These are phyloP conservation scores for Flueggea neowawraea DNA, from an alignment of 441 rosid species.

Conservation along the genomic window DNA sequence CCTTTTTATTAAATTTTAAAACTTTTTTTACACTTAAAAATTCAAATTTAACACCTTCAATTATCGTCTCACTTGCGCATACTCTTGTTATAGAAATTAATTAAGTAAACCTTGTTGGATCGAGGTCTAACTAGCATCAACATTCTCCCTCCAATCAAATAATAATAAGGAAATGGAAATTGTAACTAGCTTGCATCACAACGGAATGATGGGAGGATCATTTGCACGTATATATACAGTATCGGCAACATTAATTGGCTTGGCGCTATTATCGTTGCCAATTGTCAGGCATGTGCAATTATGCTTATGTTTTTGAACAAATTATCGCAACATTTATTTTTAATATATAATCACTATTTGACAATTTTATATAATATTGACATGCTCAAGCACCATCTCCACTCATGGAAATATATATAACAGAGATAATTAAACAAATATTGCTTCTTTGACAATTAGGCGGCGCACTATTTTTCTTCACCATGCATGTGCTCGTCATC, in stretches of 20 bases:
- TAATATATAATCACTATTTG: neutral
- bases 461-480: neutral
- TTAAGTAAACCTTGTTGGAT: too few relatives aligned
- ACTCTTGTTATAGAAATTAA: too few relatives aligned
- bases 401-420: neutral
- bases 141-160: too few relatives aligned
- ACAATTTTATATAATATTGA: neutral
- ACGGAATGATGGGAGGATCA: neutral
- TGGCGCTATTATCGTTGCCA: neutral
- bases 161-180: too few relatives aligned
- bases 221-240: neutral
- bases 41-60: too few relatives aligned
- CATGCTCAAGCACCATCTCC: neutral
- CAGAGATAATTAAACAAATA: neutral
- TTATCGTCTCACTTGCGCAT: too few relatives aligned
- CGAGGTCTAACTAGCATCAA: too few relatives aligned
- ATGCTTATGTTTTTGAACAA: neutral
- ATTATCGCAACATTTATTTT: too few relatives aligned
- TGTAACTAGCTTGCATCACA: too few relatives aligned
- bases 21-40: too few relatives aligned
- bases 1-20: too few relatives aligned
- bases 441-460: conserved; percentile 4
- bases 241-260: neutral
- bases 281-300: neutral
- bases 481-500: too few relatives aligned